Evolutionary conservation across 495 filamentous ascomycete genomes (phyloP).

Genomic region (Daldinia concentrica): DNA sequence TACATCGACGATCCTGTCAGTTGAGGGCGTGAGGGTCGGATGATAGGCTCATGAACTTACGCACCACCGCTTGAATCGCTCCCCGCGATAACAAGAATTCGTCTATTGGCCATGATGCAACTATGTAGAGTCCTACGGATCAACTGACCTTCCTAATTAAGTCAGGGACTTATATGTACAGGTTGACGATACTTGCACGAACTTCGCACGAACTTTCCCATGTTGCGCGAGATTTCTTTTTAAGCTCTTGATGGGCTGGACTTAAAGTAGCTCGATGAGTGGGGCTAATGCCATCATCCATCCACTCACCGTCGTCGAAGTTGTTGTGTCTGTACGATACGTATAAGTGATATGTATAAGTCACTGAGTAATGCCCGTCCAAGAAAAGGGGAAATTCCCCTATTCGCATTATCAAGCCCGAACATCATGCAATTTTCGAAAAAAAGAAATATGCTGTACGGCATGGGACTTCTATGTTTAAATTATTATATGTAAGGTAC

Average conservation of each 20-base stretch:
- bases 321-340: constrained; percentile 2
- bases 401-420: neutral
- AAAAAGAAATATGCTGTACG: neutral
- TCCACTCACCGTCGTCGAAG: constrained; percentile 8
- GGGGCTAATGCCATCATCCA: constrained; percentile 22
- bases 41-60: constrained; percentile 61
- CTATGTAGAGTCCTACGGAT: constrained; percentile 3
- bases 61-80: constrained; percentile 89
- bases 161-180: constrained; percentile 1
- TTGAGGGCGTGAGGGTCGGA: constrained; percentile 14
- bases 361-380: neutral
- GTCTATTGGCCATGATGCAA: constrained; percentile 50
- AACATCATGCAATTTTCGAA: neutral
- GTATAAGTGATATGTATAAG: neutral
- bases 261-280: constrained; percentile 10
- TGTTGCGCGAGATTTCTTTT: constrained; percentile 30
- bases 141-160: constrained; percentile 4
- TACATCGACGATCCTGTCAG: constrained; percentile 21
- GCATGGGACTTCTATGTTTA: neutral
- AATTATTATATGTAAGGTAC: neutral
- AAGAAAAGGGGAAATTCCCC: neutral
- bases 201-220: neutral
- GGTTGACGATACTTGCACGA: neutral
- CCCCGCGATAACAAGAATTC: constrained; percentile 83
- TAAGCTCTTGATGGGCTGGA: constrained; percentile 15